These are phyloP conservation scores for Sechiopsis laciniata DNA, from an alignment of 306 rosid genomes.

Conservation along the genomic window DNA sequence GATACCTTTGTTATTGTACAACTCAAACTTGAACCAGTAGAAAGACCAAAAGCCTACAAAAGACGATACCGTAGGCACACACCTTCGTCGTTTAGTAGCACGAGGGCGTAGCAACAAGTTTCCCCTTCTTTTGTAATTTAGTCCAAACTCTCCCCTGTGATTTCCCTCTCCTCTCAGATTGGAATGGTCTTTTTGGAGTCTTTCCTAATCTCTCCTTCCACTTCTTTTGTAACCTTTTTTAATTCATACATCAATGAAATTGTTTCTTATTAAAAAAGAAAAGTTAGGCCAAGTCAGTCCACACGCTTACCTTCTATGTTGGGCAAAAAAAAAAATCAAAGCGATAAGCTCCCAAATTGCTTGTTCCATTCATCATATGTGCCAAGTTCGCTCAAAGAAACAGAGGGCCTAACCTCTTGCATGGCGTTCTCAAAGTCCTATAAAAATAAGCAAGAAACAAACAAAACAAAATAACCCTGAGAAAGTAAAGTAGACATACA, in stretches of 20 bases:
- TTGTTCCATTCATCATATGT: constrained; percentile 74
- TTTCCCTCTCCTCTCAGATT: too few relatives aligned
- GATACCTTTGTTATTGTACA: background rate
- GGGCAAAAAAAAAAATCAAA: background rate
- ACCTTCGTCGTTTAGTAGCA: background rate
- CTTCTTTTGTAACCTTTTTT: too few relatives aligned
- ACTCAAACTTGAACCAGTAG: background rate
- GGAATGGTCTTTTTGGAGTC: too few relatives aligned
- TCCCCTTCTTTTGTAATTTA: too few relatives aligned
- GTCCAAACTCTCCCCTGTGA: too few relatives aligned
- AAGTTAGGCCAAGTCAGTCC: background rate
- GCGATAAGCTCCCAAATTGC: constrained; percentile 57
- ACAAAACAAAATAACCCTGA: constrained; percentile 19
- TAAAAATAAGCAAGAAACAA: background rate
- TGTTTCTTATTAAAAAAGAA: too few relatives aligned
- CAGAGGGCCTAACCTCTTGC: constrained; percentile 83
- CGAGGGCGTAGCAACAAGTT: background rate
- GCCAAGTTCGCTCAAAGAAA: constrained; percentile 61
- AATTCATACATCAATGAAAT: too few relatives aligned
- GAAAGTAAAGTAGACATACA: background rate
- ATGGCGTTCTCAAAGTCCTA: constrained; percentile 69
- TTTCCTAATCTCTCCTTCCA: too few relatives aligned
- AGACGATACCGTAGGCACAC: background rate
- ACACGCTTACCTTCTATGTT: constrained; percentile 4
- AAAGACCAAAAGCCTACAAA: background rate